These are phyloP conservation scores for Aphanomyces euteiches DNA, from an alignment of 352 stramenopile genomes.

Conservation along the genomic window DNA sequence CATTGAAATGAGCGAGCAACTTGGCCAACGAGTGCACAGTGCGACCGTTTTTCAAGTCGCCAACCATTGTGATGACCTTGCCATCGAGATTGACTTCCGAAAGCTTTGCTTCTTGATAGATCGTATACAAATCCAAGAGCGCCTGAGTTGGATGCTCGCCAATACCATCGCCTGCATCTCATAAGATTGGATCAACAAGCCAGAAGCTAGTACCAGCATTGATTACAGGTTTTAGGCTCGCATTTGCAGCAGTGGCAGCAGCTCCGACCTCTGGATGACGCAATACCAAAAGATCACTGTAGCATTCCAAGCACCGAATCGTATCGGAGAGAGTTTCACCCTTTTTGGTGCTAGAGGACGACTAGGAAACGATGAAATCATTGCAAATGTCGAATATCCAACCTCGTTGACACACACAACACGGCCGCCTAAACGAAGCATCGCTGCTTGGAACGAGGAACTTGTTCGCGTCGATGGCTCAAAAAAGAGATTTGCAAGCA, in stretches of 20 bases:
- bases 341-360: conserved; percentile 94
- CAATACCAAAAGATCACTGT: conserved; percentile 94
- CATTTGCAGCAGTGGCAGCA: conserved; percentile 63
- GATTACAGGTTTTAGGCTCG: conserved; percentile 89
- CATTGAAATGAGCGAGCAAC: conserved; percentile 89
- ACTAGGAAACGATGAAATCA: conserved; percentile 32
- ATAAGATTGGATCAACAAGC: background rate
- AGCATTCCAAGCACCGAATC: conserved; percentile 95
- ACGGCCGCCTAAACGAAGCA: conserved; percentile 94
- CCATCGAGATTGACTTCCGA: conserved; percentile 51
- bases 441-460: conserved; percentile 97
- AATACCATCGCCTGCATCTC: conserved; percentile 85
- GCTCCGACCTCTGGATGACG: conserved; percentile 91
- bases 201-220: conserved; percentile 68
- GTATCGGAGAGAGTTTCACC: conserved; percentile 98
- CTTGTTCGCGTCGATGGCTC: conserved; percentile 97
- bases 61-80: conserved; percentile 95
- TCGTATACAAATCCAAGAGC: conserved; percentile 98
- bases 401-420: conserved; percentile 92
- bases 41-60: conserved; percentile 98
- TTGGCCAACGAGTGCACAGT: conserved; percentile 98
- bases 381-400: background rate
- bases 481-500: conserved; percentile 97
- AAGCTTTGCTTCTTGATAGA: conserved; percentile 85
- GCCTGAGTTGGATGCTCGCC: conserved; percentile 99